Evolutionary conservation across 805 yeast genomes (phyloP), one percentile per base, ranked within the genome.

Genomic region (Myxozyma sirexii): DNA sequence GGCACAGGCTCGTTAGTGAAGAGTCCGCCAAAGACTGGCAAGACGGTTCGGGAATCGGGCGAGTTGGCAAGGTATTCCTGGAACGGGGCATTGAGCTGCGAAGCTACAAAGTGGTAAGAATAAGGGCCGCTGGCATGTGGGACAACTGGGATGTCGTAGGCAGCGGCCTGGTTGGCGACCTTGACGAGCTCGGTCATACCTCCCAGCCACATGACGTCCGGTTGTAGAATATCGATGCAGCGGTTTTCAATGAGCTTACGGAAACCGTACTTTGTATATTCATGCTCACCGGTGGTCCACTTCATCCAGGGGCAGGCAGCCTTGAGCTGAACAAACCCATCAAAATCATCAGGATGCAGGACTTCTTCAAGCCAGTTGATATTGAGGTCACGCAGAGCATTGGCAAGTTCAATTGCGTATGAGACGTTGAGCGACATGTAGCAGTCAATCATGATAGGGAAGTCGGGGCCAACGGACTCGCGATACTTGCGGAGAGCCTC

Each of bases 41-140:
- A 67, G 12, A 78, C 79, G 39, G 76, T 67, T 48, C 69, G 71
- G 7, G 81, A 75, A 61, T 80, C 82, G 49, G 82, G 82, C 3
- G 82, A 79, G 69, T 79, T 80, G 56, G 81, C 80, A 52, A 80
- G 70, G 62, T 80, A 80, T 68, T 79, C 83, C 67, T 80, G 83
- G 76, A 80, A 80, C 44, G 82, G 82, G 31, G 83, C 79, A 68
- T 80, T 79, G 61, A 74, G 74, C 65, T 79, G 82, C 13, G 81
- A 76, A 17, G 77, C 78, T 50, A 79, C 82, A 64, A 79, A 79
- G 67, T 79, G 82, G 69, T 80, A 79, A 3, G 82, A 78, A 70
- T 80, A 79, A 42, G 82, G 81, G 59, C 83, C 82, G n/a, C 80
- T 76, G 35, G 82, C 83, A 64, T 80, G 83, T 37, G 82, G 82